These are phyloP conservation scores for Alternaria ethzedia DNA, from an alignment of 2,329 filamentous ascomycete genomes.

Conservation along the genomic window DNA sequence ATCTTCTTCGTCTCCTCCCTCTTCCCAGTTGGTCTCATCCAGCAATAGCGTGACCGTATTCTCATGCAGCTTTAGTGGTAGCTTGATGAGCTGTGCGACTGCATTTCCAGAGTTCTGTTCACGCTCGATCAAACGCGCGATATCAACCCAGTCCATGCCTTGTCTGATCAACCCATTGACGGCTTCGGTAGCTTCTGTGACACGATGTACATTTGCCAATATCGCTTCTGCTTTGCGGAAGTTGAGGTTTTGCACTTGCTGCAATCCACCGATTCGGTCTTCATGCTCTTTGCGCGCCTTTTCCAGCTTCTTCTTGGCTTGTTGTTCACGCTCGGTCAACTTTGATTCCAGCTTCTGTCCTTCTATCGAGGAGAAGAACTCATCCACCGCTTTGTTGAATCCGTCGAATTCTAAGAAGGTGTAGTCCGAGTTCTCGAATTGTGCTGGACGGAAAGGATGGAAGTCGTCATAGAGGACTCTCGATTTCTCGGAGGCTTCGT, in stretches of 20 bases:
- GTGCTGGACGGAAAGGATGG: conserved; percentile 85
- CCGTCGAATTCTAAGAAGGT: conserved; percentile 78
- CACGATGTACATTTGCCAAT: conserved; percentile 85
- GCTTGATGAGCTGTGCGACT: conserved; percentile 83
- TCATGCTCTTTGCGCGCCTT: conserved; percentile 83
- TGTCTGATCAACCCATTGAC: conserved; percentile 90
- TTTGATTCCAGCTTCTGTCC: conserved; percentile 88
- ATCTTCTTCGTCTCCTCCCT: conserved; percentile 65
- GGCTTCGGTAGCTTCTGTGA: conserved; percentile 90
- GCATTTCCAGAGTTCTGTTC: conserved; percentile 82
- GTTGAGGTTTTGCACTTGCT: conserved; percentile 81
- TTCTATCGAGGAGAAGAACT: conserved; percentile 96
- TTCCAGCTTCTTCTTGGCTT: conserved; percentile 83
- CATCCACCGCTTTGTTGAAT: conserved; percentile 93
- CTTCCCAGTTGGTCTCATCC: conserved; percentile 70
- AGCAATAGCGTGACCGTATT: conserved; percentile 84
- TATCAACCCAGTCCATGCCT: conserved; percentile 97
- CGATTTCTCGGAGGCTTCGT: conserved; percentile 51
- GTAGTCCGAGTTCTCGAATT: conserved; percentile 73
- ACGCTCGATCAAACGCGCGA: conserved; percentile 84
- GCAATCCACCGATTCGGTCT: conserved; percentile 82
- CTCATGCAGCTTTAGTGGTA: conserved; percentile 88
- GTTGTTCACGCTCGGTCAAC: conserved; percentile 79
- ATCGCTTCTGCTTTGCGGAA: conserved; percentile 88
- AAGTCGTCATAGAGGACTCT: conserved; percentile 87